A percentile compares a stretch with the other conserved stretches of the same genome.
Conservation (phyloP, 192 early-diverging fungal species). For the Backusella australiensis region DNA sequence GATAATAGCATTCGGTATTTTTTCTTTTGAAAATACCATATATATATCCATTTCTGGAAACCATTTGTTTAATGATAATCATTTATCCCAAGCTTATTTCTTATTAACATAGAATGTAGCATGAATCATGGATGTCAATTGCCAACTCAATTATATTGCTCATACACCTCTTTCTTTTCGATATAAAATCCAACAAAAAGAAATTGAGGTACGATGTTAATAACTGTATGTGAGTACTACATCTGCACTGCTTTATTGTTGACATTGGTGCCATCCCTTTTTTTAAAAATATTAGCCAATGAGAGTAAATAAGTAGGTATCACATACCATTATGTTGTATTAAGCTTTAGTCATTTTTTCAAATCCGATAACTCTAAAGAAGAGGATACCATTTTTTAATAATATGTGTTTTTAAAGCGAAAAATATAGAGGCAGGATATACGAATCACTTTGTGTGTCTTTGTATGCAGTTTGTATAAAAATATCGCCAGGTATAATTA, state of each 20-base stretch:
- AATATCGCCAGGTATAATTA: neutral
- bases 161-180: neutral
- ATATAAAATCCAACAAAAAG: neutral
- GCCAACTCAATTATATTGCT: neutral
- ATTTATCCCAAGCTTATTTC: neutral
- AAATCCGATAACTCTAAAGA: neutral
- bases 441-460: neutral
- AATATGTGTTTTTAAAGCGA: neutral
- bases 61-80: neutral
- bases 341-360: neutral
- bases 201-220: neutral
- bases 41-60: neutral
- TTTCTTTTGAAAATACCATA: neutral
- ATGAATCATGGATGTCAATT: neutral
- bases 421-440: neutral
- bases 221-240: neutral
- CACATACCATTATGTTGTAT: neutral
- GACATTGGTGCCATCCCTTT: neutral
- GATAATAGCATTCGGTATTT: neutral
- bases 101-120: neutral
- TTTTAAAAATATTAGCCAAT: neutral
- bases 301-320: neutral
- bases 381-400: neutral
- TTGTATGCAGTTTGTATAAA: neutral
- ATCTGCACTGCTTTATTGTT: neutral